Evolutionary conservation across 2,329 filamentous ascomycete genomes (phyloP).

Genomic region (Exophiala sp.): DNA sequence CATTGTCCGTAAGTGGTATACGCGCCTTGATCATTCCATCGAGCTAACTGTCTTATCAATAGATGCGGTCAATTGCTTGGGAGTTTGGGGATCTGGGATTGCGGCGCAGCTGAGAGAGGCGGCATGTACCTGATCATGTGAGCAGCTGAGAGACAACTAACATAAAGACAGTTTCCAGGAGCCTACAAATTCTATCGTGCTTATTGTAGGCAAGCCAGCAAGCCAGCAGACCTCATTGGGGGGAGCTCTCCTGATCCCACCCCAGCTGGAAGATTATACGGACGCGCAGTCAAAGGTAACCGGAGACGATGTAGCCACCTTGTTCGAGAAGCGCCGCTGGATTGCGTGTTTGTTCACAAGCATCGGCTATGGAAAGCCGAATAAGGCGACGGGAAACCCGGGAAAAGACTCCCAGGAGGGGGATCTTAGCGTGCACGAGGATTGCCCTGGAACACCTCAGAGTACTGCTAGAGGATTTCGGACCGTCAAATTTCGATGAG

Average conservation of each 20-base stretch:
- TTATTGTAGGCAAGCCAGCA: conserved; percentile 40
- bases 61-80: conserved; percentile 56
- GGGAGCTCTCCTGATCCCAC: conserved; percentile 50
- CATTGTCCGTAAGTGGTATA: conserved; percentile 46
- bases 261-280: conserved; percentile 36
- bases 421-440: conserved; percentile 47
- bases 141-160: not conserved
- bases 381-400: conserved; percentile 29
- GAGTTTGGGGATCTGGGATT: conserved; percentile 55
- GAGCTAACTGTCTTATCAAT: not conserved
- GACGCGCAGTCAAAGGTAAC: not conserved
- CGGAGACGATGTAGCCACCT: not conserved
- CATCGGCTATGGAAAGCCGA: conserved; percentile 41
- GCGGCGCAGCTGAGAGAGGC: conserved; percentile 46
- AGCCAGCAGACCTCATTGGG: conserved; percentile 32
- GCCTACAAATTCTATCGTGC: conserved; percentile 45
- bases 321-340: conserved; percentile 42
- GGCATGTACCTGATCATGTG: conserved; percentile 24
- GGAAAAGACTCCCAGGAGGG: conserved; percentile 35
- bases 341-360: conserved; percentile 57
- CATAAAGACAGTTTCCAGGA: conserved; percentile 41
- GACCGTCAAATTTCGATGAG: conserved; percentile 14
- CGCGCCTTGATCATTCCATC: not conserved
- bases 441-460: conserved; percentile 47
- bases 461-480: conserved; percentile 36